Base-by-base conservation (phyloP, 2,329 filamentous ascomycete species). In the Colletotrichum musicola region DNA sequence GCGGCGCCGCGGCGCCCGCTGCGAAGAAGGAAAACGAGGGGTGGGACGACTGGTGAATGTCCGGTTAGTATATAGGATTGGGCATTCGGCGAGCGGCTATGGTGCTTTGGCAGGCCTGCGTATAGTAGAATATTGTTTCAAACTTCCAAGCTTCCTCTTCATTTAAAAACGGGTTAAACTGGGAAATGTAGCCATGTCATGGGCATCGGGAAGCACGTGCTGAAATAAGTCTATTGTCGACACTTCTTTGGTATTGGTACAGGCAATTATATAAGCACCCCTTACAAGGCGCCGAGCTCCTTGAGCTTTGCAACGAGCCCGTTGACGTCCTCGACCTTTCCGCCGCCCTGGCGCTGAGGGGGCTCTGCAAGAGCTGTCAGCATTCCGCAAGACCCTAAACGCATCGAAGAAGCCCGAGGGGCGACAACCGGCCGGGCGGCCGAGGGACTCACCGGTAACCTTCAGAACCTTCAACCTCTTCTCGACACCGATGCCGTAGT, bases 291-390 rank as follows among this genome's bases (percentile, higher is more conserved):
- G 74, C 96, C 96, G 72, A 99, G 84, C 85, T 99, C 95, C 89
- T 98, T 98, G 78, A 99, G 85, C 88, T 96, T 98, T 67, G 88
- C 82, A 76, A 99, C 90, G 81, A 99, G 89, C n/a, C 95, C 94
- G 81, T 97, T 94, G 22, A 99, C 96, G 84, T 98, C 92, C 77
- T 97, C 94, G 20, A 99, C 96, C 89, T 98, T 99, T 74, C 94
- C 94, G 75, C 96, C 96, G 47, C 96, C 96, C 83, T 97, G 90
- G 81, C 96, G 88, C 71, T 93, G 85, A 58, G 94, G 88, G 63
- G 96, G 96, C 84, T 99, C 96, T 90, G 81, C 77, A n/a, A 59
- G 1, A 35, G 30, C 7, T 12, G 55, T 69, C 22, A 65, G 60
- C 30, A 44, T 62, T 20, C 13, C 35, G n/a, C n/a, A 22, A 13